These are phyloP conservation scores for Nematocida displodere DNA, from an alignment of 371 early-diverging fungal genomes.

Conservation along the genomic window DNA sequence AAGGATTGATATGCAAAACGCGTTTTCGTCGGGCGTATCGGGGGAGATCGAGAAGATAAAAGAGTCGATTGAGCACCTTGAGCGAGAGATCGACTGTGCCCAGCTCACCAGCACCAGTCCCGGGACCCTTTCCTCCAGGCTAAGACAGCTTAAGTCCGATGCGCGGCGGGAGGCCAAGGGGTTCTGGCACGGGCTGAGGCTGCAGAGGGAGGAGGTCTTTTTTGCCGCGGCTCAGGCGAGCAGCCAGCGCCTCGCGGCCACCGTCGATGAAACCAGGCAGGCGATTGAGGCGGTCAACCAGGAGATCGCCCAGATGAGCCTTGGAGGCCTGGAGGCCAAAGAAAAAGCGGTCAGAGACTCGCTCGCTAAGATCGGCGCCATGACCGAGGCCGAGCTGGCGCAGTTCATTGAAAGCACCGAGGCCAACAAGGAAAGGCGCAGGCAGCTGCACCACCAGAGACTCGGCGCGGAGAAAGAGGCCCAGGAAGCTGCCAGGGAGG, in stretches of 20 bases:
- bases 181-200: conserved; percentile 34
- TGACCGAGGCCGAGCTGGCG: conserved; percentile 2
- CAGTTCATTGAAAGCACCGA: conserved; percentile 1
- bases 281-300: not conserved
- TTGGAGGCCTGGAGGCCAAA: not conserved
- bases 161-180: conserved; percentile 39
- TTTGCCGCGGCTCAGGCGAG: not conserved
- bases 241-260: not conserved
- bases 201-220: conserved; percentile 11
- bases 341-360: conserved; percentile 15
- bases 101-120: conserved; percentile 7
- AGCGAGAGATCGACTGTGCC: conserved; percentile 39
- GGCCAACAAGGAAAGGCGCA: not conserved
- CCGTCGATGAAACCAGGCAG: not conserved
- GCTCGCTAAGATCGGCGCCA: not conserved
- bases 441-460: not conserved
- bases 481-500: not conserved
- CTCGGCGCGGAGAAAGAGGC: not conserved
- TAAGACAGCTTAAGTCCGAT: conserved; percentile 46
- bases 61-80: conserved; percentile 20
- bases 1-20: conserved; percentile 42
- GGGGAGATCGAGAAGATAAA: conserved; percentile 25
- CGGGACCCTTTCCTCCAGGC: conserved; percentile 12
- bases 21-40: conserved; percentile 6
- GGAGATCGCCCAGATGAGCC: not conserved